Evolutionary conservation across 2,329 filamentous ascomycete species (phyloP).

Genomic region (Botryotinia calthae): DNA sequence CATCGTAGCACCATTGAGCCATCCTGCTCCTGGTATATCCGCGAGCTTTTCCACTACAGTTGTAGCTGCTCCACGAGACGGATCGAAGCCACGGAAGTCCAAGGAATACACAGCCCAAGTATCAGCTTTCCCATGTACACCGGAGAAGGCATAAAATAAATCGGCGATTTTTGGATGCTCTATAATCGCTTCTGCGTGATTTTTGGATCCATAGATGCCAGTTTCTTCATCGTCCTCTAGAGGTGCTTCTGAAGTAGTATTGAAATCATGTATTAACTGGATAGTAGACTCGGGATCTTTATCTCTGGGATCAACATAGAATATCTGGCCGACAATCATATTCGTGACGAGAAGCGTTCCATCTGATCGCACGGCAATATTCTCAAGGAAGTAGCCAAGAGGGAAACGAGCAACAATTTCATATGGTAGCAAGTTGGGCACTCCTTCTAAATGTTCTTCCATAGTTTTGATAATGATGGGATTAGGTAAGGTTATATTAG

Average conservation of each 20-base stretch:
- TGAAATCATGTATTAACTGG: slow-evolving; percentile 2
- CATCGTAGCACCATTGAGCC: slow-evolving; percentile 8
- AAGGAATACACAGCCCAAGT: slow-evolving; percentile 1
- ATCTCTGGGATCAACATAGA: slow-evolving; percentile 30
- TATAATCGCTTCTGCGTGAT: slow-evolving; percentile 14
- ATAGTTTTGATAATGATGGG: not conserved
- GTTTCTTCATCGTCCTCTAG: not conserved
- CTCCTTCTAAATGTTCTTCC: not conserved
- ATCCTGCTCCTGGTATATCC: not conserved
- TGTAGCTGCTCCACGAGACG: not conserved
- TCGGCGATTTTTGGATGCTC: slow-evolving; percentile 1
- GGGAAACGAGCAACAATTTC: slow-evolving; percentile 1
- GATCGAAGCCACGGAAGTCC: slow-evolving; percentile 3
- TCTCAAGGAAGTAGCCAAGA: slow-evolving; percentile 24
- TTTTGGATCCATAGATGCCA: slow-evolving; percentile 4
- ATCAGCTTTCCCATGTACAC: slow-evolving; percentile 2
- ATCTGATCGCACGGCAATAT: slow-evolving; percentile 46
- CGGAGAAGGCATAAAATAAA: slow-evolving; percentile 14
- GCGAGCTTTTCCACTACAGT: slow-evolving; percentile 1
- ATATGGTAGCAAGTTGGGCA: not conserved
- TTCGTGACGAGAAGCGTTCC: slow-evolving; percentile 47
- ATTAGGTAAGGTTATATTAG: not conserved
- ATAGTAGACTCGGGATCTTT: not conserved
- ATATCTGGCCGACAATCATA: slow-evolving; percentile 31
- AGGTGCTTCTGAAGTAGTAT: not conserved